A percentile compares a stretch with the other conserved stretches of the same genome.
Conservation (phyloP, 768 basidiomycete species). For the Psilocybe tampanensis region DNA sequence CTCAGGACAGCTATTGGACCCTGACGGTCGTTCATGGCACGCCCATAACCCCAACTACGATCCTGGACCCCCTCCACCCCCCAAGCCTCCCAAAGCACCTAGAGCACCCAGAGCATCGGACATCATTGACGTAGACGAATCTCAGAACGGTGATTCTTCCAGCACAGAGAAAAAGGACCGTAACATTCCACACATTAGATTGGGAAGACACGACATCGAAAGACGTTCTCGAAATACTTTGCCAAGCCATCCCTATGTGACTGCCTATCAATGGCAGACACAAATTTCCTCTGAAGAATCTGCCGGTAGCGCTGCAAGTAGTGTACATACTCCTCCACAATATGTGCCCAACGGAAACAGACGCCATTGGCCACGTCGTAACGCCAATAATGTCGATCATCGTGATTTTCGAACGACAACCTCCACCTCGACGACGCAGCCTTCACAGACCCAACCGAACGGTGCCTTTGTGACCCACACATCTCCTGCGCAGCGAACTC, state of each 20-base stretch:
- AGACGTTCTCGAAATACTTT: not conserved
- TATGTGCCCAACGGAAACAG: not conserved
- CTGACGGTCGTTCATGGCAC: constrained; percentile 50
- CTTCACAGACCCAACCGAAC: not conserved
- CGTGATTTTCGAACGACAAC: not conserved
- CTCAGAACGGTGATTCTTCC: not conserved
- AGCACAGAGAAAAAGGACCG: not conserved
- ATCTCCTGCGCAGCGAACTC: constrained; percentile 1
- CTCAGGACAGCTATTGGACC: constrained; percentile 46
- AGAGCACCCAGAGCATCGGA: constrained; percentile 11
- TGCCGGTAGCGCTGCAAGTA: not conserved
- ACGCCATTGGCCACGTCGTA: not conserved
- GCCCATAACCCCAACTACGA: constrained; percentile 70
- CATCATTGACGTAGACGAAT: not conserved
- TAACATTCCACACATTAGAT: not conserved
- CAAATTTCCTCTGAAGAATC: not conserved
- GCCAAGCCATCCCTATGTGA: not conserved
- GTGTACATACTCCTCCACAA: not conserved
- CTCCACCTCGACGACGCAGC: not conserved
- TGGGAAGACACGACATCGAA: not conserved
- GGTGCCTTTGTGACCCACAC: not conserved
- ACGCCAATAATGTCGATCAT: not conserved
- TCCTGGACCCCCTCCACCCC: constrained; percentile 67
- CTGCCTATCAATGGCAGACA: not conserved
- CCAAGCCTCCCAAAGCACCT: constrained; percentile 27